Conservation (phyloP, 257 asterid species). For the Nicotiana tomentosiformis region DNA sequence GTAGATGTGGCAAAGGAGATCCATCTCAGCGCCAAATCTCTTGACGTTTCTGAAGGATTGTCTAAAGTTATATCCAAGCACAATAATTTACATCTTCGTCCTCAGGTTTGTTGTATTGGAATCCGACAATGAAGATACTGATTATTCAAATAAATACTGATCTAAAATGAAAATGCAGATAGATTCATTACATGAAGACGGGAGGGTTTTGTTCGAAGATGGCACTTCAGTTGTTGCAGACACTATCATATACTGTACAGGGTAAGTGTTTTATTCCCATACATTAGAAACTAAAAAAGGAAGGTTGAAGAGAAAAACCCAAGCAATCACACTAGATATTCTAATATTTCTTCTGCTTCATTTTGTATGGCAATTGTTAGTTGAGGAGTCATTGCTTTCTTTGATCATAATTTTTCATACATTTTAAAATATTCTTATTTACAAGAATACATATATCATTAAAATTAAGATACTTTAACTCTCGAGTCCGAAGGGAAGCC, state of each 20-base stretch:
- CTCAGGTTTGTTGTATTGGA: conserved; percentile 40
- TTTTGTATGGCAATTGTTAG: not conserved
- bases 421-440: not conserved
- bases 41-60: conserved; percentile 50
- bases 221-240: conserved; percentile 58
- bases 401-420: not conserved
- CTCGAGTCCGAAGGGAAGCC: no score
- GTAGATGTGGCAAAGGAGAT: conserved; percentile 69
- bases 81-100: conserved; percentile 47
- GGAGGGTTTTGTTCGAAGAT: conserved; percentile 56
- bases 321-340: not conserved
- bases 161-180: conserved; percentile 40
- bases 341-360: not conserved
- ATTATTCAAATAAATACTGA: not conserved
- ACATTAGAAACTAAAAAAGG: not conserved
- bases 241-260: conserved; percentile 81
- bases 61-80: conserved; percentile 62
- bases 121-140: not conserved
- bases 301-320: not conserved
- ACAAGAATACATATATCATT: no score
- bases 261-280: conserved; percentile 31
- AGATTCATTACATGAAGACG: conserved; percentile 69
- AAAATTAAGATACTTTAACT: no score
- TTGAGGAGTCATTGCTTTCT: not conserved
- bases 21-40: conserved; percentile 54